Evolutionary conservation across 129 eudicot species (phyloP).

Genomic region (Flaveria linearis): DNA sequence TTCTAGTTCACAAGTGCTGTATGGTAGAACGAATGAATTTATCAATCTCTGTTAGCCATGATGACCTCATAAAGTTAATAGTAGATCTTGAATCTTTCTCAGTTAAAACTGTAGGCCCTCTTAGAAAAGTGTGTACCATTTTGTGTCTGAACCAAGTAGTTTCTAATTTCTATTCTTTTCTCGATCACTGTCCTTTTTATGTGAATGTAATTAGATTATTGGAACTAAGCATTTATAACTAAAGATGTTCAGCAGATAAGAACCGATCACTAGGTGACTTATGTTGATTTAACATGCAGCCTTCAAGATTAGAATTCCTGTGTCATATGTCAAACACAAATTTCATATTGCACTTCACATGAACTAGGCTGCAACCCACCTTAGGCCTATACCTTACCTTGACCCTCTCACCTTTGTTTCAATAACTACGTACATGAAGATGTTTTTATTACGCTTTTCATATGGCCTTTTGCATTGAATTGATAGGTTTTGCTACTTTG

Average conservation of each 20-base stretch:
- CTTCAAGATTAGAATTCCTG: not conserved
- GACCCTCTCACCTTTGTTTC: not conserved
- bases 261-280: not conserved
- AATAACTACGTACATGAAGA: not conserved
- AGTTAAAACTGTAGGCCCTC: not conserved
- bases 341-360: not conserved
- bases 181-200: not conserved
- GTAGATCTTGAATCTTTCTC: not conserved
- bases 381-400: not conserved
- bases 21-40: not conserved
- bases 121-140: not conserved
- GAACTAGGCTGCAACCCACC: not conserved
- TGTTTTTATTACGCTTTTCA: not conserved
- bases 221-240: not conserved
- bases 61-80: not conserved
- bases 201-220: not conserved
- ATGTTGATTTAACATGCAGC: not conserved
- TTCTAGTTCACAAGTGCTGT: not conserved
- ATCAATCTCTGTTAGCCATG: not conserved
- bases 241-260: no score
- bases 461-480: slow-evolving; percentile 3
- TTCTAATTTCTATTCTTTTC: not conserved
- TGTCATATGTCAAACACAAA: not conserved
- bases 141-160: not conserved
- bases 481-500: not conserved